phyloP scores from a whole-genome alignment of 2,329 filamentous ascomycete genomes.

The Metarhizium humberi region DNA sequence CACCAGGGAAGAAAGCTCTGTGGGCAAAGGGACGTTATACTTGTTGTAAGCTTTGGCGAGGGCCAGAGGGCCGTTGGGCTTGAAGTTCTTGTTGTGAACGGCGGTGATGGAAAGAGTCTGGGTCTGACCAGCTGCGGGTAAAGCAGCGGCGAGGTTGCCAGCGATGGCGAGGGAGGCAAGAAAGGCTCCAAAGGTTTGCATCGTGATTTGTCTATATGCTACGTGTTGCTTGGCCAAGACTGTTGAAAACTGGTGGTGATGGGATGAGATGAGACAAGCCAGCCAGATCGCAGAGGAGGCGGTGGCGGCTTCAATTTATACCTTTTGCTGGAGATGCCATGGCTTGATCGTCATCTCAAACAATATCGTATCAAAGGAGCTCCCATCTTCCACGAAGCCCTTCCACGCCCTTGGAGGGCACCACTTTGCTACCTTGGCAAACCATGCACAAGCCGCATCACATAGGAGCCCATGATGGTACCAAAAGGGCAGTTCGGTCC shows the following conservation, averaged over 20 bases:
- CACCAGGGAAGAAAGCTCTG: constrained; percentile 3
- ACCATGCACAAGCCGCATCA: background rate
- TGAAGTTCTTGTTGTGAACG: constrained; percentile 6
- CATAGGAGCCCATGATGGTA: background rate
- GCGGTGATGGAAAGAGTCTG: constrained; percentile 7
- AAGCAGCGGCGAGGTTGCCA: constrained; percentile 7
- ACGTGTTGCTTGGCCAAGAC: background rate
- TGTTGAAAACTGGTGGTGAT: background rate
- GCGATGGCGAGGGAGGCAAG: constrained; percentile 9
- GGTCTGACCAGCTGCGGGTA: constrained; percentile 1
- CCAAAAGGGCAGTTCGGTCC: background rate
- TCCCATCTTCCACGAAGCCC: background rate
- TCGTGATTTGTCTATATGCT: constrained; percentile 1
- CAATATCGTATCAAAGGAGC: background rate
- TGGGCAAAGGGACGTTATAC: constrained; percentile 4
- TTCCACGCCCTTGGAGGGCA: background rate
- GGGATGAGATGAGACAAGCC: background rate
- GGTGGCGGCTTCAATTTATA: background rate
- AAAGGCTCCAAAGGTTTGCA: constrained; percentile 11
- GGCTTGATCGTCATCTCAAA: background rate
- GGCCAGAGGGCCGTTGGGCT: constrained; percentile 6
- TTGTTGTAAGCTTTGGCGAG: constrained; percentile 10
- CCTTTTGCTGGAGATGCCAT: background rate
- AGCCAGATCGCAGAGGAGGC: background rate
- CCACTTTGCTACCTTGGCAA: background rate